Conservation (phyloP, 768 basidiomycete species). For the Termitomyces sp. region DNA sequence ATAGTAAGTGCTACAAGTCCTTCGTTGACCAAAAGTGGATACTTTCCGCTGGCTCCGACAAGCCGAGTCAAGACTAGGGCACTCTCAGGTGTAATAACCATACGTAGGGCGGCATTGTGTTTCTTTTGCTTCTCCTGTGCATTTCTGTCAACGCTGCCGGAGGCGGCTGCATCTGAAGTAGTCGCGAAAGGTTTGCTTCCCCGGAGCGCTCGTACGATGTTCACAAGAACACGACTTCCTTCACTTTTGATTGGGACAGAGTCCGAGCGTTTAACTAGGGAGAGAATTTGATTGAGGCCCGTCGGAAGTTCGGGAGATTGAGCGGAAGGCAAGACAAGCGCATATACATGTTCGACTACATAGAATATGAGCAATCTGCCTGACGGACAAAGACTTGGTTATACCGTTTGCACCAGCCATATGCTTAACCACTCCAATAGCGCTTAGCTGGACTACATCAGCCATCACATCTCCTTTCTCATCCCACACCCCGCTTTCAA, state of each 20-base stretch:
- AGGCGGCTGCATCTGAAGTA: slow-evolving; percentile 17
- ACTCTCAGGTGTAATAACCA: slow-evolving; percentile 47
- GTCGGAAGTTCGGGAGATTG: slow-evolving; percentile 29
- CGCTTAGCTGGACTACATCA: slow-evolving; percentile 81
- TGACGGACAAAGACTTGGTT: slow-evolving; percentile 15
- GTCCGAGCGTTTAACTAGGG: slow-evolving; percentile 73
- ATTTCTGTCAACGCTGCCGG: slow-evolving; percentile 23
- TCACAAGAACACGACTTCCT: slow-evolving; percentile 84
- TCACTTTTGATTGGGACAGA: slow-evolving; percentile 83
- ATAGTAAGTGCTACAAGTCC: slow-evolving; percentile 80
- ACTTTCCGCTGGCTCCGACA: slow-evolving; percentile 70
- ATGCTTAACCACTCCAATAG: slow-evolving; percentile 87
- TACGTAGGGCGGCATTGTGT: slow-evolving; percentile 47
- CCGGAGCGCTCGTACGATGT: slow-evolving; percentile 78
- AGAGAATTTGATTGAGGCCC: slow-evolving; percentile 65
- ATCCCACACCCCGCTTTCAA: slow-evolving; percentile 63
- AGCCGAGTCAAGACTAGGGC: slow-evolving; percentile 64
- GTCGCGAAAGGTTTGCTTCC: slow-evolving; percentile 36
- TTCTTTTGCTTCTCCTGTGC: slow-evolving; percentile 39
- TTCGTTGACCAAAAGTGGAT: slow-evolving; percentile 85
- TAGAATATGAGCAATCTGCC: not conserved
- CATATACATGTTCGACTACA: slow-evolving; percentile 40
- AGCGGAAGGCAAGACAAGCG: slow-evolving; percentile 44
- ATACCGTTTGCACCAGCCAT: slow-evolving; percentile 73
- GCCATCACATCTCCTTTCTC: slow-evolving; percentile 73